Evolutionary conservation across 1,284 basidiomycete genomes (phyloP).

Genomic region (Puccinia horiana): DNA sequence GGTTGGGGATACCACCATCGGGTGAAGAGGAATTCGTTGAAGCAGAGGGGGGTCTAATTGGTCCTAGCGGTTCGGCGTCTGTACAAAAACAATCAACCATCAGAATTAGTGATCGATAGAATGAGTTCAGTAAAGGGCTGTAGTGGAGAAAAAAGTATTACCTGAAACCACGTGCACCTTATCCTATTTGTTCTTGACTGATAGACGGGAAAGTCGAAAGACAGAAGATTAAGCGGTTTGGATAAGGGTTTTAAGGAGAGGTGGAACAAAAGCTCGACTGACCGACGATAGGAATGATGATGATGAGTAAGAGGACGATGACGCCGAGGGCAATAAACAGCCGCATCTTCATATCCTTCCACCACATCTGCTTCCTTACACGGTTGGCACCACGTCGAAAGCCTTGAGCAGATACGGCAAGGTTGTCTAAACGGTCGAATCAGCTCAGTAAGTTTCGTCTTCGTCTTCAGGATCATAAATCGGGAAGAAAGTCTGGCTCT

Average conservation of each 20-base stretch:
- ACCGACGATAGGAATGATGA: constrained; percentile 80
- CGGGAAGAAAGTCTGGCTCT: background rate
- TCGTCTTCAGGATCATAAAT: no score
- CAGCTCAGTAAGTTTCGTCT: constrained; percentile 11
- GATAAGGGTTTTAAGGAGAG: background rate
- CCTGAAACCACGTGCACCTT: constrained; percentile 50
- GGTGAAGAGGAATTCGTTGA: constrained; percentile 29
- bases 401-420: constrained; percentile 97
- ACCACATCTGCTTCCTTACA: constrained; percentile 86
- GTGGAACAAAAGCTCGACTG: background rate
- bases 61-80: constrained; percentile 48
- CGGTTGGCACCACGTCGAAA: constrained; percentile 96
- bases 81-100: background rate
- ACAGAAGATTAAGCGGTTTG: background rate
- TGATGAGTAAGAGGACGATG: constrained; percentile 84
- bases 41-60: constrained; percentile 43
- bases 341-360: constrained; percentile 69
- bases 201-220: background rate
- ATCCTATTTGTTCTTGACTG: constrained; percentile 50
- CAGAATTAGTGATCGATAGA: background rate
- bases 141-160: constrained; percentile 7
- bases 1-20: constrained; percentile 34
- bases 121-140: background rate
- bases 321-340: constrained; percentile 84
- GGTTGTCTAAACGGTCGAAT: constrained; percentile 70